Base-by-base conservation (phyloP, 23 red algal species). In the Gracilariopsis chorda region DNA sequence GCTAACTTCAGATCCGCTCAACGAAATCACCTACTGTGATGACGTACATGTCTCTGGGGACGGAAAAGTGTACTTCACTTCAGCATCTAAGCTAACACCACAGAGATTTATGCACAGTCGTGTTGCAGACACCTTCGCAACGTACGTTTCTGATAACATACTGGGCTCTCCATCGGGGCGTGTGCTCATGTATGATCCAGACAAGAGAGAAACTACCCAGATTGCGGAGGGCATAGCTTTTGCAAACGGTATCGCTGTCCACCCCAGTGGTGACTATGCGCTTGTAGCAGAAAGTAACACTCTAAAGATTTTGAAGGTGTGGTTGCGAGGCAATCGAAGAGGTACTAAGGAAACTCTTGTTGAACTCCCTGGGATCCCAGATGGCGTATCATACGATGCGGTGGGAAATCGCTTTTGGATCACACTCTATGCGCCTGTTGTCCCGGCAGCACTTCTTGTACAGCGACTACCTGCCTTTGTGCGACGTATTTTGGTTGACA, bases 1-100 rank as follows among this genome's bases (percentile, higher is more conserved):
- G 16, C 25, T 73, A 17, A 45, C 67, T 2, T 73, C 67, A 10
- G 67, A 73, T 46, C 67, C 67, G 28, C 28, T 73, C 3, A 42
- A 73, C 47, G 67, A 47, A 12, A 46, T 73, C 40, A 47, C 67
- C 32, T 73, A 45, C 17, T 73, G 67, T 42, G 67, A 73, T 46
- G 67, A 73, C 40, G 67, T 73, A 7, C 67, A 73, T 25, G 67
- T 73, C 6, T 8, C 67, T 7, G 0, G 39, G 4, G 67, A 73
- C 47, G 67, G 67, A 27, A 73, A 73, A 12, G 67, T 73, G 7
- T 73, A 73, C 67, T 73, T 73, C 67, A 73, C 67, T 20, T 73
- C 67, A 28, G 67, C 67, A 17, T 45, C 67, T 3, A 73, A 47
- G n/a, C 32, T 73, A 4, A 23, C 29, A 20, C 67, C 67, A 47